phyloP scores from a whole-genome alignment of 1,284 basidiomycete genomes.

The Microbotryum violaceum region DNA sequence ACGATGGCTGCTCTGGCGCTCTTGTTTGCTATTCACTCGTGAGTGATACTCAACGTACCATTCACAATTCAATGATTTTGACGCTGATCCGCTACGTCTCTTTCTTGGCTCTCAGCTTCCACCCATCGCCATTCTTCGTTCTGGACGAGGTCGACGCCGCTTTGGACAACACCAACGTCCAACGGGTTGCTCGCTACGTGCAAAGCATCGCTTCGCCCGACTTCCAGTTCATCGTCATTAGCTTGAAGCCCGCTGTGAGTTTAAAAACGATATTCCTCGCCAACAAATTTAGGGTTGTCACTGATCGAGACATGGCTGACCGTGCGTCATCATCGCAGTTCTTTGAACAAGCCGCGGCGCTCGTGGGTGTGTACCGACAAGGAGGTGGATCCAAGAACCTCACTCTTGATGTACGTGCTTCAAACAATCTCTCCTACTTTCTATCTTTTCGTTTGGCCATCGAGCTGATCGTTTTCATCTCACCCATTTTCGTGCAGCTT shows the following conservation, averaged over 20 bases:
- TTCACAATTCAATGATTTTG: neutral
- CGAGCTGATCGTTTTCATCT: neutral
- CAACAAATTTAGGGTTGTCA: neutral
- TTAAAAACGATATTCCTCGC: neutral
- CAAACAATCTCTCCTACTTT: neutral
- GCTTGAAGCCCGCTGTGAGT: slow-evolving; percentile 55
- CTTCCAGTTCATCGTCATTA: slow-evolving; percentile 79
- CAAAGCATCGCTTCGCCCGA: slow-evolving; percentile 58
- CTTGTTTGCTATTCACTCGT: slow-evolving; percentile 93
- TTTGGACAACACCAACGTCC: slow-evolving; percentile 89
- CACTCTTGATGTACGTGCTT: slow-evolving; percentile 32
- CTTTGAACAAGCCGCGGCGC: slow-evolving; percentile 33
- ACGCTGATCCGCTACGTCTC: slow-evolving; percentile 17
- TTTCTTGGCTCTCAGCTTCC: slow-evolving; percentile 57
- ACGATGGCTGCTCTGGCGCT: slow-evolving; percentile 94
- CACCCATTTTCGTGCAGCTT: neutral
- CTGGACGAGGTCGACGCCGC: slow-evolving; percentile 98
- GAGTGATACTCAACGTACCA: slow-evolving; percentile 10
- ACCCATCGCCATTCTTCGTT: slow-evolving; percentile 97
- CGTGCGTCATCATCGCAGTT: slow-evolving; percentile 8
- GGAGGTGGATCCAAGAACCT: slow-evolving; percentile 30
- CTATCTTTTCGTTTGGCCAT: neutral
- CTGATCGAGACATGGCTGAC: neutral
- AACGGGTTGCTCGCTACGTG: slow-evolving; percentile 86
- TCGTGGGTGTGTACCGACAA: slow-evolving; percentile 35